Evolutionary conservation across 352 stramenopile genomes (phyloP).

Genomic region (Pythium aquatile): DNA sequence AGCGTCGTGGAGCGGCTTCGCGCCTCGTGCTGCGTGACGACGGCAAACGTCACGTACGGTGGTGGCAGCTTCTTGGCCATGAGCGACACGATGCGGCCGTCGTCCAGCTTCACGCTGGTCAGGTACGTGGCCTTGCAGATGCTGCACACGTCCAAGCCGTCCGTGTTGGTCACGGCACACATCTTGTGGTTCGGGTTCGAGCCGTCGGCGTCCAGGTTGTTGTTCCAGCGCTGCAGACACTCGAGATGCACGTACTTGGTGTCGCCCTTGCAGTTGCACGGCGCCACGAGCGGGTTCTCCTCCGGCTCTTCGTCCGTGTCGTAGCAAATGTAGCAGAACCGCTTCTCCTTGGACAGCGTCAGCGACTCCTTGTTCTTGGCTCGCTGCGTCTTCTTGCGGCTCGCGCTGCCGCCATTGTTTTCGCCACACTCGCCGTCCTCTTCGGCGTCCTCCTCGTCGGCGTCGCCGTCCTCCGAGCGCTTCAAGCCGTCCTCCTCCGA

Average conservation of each 20-base stretch:
- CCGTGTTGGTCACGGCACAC: constrained; percentile 88
- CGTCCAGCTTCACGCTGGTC: constrained; percentile 84
- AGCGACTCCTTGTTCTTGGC: constrained; percentile 41
- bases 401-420: not conserved
- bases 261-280: constrained; percentile 91
- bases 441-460: constrained; percentile 21
- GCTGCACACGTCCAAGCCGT: constrained; percentile 85
- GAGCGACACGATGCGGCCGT: constrained; percentile 83
- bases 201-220: constrained; percentile 77
- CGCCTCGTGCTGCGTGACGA: constrained; percentile 89
- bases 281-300: constrained; percentile 86
- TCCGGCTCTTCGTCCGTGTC: constrained; percentile 85
- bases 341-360: constrained; percentile 42
- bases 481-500: constrained; percentile 67
- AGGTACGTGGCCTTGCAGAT: constrained; percentile 92
- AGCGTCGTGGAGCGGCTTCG: constrained; percentile 77
- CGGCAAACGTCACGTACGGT: constrained; percentile 90
- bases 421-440: constrained; percentile 4
- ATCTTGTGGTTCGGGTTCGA: constrained; percentile 85
- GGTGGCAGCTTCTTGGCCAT: constrained; percentile 85
- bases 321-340: constrained; percentile 94
- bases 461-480: constrained; percentile 19
- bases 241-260: constrained; percentile 92
- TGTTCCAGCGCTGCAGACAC: constrained; percentile 92
- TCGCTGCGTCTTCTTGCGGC: constrained; percentile 24